phyloP scores from a whole-genome alignment of 495 filamentous ascomycete genomes.

The Podospora pseudopauciseta region DNA sequence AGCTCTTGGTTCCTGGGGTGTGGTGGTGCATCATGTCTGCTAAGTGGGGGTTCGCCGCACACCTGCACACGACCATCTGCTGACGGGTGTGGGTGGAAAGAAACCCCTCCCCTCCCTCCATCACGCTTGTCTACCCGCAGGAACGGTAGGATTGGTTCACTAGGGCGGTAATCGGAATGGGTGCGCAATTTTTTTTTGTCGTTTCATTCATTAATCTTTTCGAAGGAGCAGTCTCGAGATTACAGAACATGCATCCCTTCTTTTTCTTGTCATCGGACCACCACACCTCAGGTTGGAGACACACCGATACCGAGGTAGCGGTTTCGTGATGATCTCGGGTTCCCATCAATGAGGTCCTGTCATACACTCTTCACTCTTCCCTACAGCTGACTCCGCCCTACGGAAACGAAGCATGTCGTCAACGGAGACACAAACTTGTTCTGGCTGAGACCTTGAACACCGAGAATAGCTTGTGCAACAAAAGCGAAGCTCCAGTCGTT shows the following conservation, averaged over 20 bases:
- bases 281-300: not conserved
- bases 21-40: not conserved
- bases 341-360: not conserved
- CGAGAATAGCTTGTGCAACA: not conserved
- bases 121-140: too few species aligned
- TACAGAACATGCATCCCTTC: not conserved
- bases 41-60: constrained; percentile 10
- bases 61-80: constrained; percentile 9
- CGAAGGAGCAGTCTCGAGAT: not conserved
- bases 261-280: not conserved
- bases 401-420: constrained; percentile 5
- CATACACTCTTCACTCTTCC: not conserved
- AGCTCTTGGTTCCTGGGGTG: not conserved
- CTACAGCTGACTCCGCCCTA: constrained; percentile 1
- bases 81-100: not conserved
- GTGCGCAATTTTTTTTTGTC: constrained; percentile 4
- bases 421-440: constrained; percentile 1
- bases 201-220: constrained; percentile 1
- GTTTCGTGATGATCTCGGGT: not conserved
- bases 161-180: not conserved
- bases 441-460: not conserved
- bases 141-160: constrained; percentile 3
- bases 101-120: not conserved
- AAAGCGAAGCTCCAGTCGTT: not conserved
- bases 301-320: not conserved